Evolutionary conservation across 495 filamentous ascomycete species (phyloP), one percentile per base, ranked within the genome.

Genomic region (Penicillium cosmopolitanum): DNA sequence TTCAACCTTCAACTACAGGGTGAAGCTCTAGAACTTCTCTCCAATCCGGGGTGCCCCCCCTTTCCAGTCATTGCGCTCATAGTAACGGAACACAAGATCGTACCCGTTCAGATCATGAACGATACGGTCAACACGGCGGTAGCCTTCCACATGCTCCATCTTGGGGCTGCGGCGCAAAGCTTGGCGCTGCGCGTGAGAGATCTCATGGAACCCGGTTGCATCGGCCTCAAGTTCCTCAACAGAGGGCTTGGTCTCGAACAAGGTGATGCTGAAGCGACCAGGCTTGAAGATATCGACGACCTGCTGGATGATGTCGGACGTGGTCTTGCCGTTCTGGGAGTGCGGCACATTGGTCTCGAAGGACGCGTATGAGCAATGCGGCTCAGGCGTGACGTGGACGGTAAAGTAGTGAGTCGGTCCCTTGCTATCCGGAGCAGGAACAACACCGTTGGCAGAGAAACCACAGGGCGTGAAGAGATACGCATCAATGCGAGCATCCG

Each of bases 281-380:
- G 95, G 95, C 66, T 90, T 90, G 85, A 99, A 99, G 73, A 98
- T 99, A 55, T 82, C 77, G 54, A 97, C 92, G 19, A 98, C 96
- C 57, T 97, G 93, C 74, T 96, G 85, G 61, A 99, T 87, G 60
- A 98, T 85, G 33, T 96, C 93, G 28, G 86, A 87, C 21, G 94
- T 97, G 67, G 92, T 87, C 64, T 93, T 92, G 12, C 94, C 94
- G 51, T 84, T 89, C 75, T 96, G 91, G 21, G 86, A 85, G 55
- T 91, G 87, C n/a, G 96, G 95, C 7, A 99, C 96, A 63, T 99
- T 98, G 63, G 96, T 97, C 81, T 99, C 96, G 68, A 99, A 99
- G 5, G 93, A 97, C 15, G 96, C 96, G 68, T 96, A 99, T n/a
- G 92, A 96, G 81, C 94, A 99, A 67, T 96, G 86, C 34, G 95